Percentiles rank a stretch among this genome's conserved stretches.
phyloP scores from a whole-genome alignment of 2,329 filamentous ascomycete species.

The Aspergillus awamori region DNA sequence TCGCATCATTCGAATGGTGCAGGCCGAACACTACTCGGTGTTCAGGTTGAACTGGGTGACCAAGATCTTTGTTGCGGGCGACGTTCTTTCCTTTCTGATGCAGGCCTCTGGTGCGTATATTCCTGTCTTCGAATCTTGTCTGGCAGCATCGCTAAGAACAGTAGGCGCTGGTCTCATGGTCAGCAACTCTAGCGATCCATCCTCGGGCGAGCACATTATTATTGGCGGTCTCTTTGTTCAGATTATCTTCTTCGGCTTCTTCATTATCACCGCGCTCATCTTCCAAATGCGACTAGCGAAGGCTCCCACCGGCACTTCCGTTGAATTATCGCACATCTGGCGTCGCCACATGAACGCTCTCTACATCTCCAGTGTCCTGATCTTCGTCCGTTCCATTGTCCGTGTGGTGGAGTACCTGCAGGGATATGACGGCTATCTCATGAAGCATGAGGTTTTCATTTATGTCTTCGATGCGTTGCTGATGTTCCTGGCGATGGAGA shows the following conservation, averaged over 20 bases:
- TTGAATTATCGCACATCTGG: conserved; percentile 34
- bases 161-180: conserved; percentile 33
- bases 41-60: conserved; percentile 30
- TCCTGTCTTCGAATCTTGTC: too few relatives aligned
- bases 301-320: conserved; percentile 31
- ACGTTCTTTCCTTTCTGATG: conserved; percentile 38
- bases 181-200: conserved; percentile 17
- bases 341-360: conserved; percentile 39
- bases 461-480: conserved; percentile 38
- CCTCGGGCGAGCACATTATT: conserved; percentile 31
- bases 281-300: conserved; percentile 34
- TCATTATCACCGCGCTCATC: conserved; percentile 27
- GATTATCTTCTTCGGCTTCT: conserved; percentile 36
- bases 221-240: conserved; percentile 37
- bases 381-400: conserved; percentile 35
- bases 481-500: conserved; percentile 32
- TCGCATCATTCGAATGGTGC: conserved; percentile 31
- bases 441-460: conserved; percentile 35
- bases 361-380: conserved; percentile 28
- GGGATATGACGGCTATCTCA: conserved; percentile 34
- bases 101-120: conserved; percentile 30
- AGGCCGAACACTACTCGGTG: conserved; percentile 28
- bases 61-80: conserved; percentile 36
- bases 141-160: not conserved
- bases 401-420: conserved; percentile 36